Evolutionary conservation across 2,329 filamentous ascomycete species (phyloP).

Genomic region (Emericellopsis cladophorae): DNA sequence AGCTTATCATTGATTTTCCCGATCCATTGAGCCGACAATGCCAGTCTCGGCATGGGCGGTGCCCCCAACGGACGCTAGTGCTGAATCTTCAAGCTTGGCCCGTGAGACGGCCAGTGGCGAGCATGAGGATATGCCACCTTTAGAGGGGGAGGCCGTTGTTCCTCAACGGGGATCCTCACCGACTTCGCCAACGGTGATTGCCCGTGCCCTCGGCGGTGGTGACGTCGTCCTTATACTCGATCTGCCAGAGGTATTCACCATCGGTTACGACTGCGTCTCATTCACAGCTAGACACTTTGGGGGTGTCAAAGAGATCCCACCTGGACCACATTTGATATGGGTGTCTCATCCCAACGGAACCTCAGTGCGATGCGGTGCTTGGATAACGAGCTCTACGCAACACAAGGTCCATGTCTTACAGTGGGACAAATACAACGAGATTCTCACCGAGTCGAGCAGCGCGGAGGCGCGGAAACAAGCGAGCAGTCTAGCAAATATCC

Average conservation of each 20-base stretch:
- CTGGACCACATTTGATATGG: slow-evolving; percentile 48
- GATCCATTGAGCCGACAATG: no score
- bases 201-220: slow-evolving; percentile 16
- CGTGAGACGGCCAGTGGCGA: no score
- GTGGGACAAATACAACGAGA: slow-evolving; percentile 45
- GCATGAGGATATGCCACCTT: slow-evolving; percentile 14
- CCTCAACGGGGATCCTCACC: slow-evolving; percentile 1
- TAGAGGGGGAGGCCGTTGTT: slow-evolving; percentile 8
- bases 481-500: slow-evolving; percentile 23
- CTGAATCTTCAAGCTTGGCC: no score
- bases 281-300: slow-evolving; percentile 33
- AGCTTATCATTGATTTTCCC: no score
- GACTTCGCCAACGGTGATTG: no score
- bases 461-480: slow-evolving; percentile 32
- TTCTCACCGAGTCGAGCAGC: slow-evolving; percentile 32
- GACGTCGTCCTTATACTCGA: slow-evolving; percentile 41
- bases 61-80: no score
- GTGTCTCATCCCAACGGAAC: slow-evolving; percentile 32
- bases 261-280: slow-evolving; percentile 40
- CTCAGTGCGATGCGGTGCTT: slow-evolving; percentile 42
- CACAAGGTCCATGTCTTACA: slow-evolving; percentile 31
- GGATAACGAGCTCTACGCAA: slow-evolving; percentile 30
- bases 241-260: slow-evolving; percentile 34
- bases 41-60: no score
- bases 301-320: slow-evolving; percentile 41